These are phyloP conservation scores for Verticillium longisporum DNA, from an alignment of 2,329 filamentous ascomycete genomes.

Conservation along the genomic window DNA sequence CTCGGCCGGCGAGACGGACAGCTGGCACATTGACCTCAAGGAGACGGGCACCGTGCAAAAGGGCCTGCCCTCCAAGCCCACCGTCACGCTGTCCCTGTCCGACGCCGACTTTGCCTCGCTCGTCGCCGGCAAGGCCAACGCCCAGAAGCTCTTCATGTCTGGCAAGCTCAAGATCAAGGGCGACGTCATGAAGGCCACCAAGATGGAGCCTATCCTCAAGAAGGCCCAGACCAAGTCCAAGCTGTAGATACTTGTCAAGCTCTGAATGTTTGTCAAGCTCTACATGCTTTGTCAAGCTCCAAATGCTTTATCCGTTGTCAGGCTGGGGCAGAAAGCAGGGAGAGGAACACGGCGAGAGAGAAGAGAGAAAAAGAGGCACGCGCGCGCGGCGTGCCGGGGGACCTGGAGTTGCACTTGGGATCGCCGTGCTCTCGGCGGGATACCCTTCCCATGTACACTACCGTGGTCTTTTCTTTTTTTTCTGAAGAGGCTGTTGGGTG, in stretches of 20 bases:
- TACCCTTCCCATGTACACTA: not conserved
- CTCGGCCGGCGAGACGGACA: slow-evolving; percentile 66
- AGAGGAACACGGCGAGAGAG: not conserved
- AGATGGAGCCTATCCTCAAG: slow-evolving; percentile 88
- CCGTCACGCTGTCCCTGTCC: slow-evolving; percentile 77
- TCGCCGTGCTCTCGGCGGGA: not conserved
- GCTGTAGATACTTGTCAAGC: no score
- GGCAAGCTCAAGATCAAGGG: slow-evolving; percentile 98
- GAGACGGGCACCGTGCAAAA: slow-evolving; percentile 75
- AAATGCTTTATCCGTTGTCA: no score
- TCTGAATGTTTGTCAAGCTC: no score
- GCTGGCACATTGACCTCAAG: slow-evolving; percentile 96
- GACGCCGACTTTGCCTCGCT: slow-evolving; percentile 84
- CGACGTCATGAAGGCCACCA: slow-evolving; percentile 97
- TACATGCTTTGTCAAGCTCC: no score
- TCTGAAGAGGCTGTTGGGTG: not conserved
- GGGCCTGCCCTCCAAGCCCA: slow-evolving; percentile 74
- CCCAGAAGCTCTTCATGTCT: slow-evolving; percentile 94
- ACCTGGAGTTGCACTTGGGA: not conserved
- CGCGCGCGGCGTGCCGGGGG: no score
- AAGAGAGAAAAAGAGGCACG: not conserved
- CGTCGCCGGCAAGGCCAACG: slow-evolving; percentile 81
- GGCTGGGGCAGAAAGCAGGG: no score
- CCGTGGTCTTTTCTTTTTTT: not conserved
- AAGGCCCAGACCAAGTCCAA: slow-evolving; percentile 81